Evolutionary conservation across 495 filamentous ascomycete species (phyloP), one percentile per base, ranked within the genome.

Genomic region (Neurospora hispaniola): DNA sequence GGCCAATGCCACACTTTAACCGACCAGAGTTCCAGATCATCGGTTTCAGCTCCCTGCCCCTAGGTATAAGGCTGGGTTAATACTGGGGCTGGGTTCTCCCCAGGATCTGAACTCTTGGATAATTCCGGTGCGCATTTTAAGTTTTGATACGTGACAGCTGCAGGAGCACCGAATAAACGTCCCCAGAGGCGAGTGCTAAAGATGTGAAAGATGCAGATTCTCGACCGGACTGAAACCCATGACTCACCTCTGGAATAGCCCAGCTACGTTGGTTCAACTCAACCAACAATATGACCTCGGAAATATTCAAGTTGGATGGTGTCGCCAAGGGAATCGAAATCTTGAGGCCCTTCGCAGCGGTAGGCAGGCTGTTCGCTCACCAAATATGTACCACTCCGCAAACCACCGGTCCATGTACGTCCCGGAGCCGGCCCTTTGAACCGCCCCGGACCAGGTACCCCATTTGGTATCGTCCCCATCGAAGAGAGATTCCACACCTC

Each of bases 11-110:
- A 68, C 71, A 23, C 72, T 35, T 68, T 10, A 72, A 69, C 18
- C 66, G 71, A 75, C 75, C 75, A 69, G 48, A 59, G 23, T 27
- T 59, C 10, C 20, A 54, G 72, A 11, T 40, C 72, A 68, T 74
- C 75, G 70, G 78, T 79, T 80, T 80, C 79, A 79, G 35, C 62
- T 74, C 75, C 76, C 68, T 72, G 78, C 48, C 5, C 12, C 38
- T 41, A 38, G 35, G 35, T 38, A 27, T 74, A 79, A 76, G 76
- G 71, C 76, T 77, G 35, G 3, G 35, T 38, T 38, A 5, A 38
- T 6, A 38, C 35, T 4, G 35, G 46, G n/a, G n/a, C 18, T n/a
- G 43, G 43, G 2, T n/a, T 18, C 7, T n/a, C 43, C n/a, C n/a
- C n/a, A n/a, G 18, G 43, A 11, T n/a, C 7, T 44, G 1, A 46